These are phyloP conservation scores for Thelonectria blattea DNA, from an alignment of 2,329 filamentous ascomycete genomes.

Conservation along the genomic window DNA sequence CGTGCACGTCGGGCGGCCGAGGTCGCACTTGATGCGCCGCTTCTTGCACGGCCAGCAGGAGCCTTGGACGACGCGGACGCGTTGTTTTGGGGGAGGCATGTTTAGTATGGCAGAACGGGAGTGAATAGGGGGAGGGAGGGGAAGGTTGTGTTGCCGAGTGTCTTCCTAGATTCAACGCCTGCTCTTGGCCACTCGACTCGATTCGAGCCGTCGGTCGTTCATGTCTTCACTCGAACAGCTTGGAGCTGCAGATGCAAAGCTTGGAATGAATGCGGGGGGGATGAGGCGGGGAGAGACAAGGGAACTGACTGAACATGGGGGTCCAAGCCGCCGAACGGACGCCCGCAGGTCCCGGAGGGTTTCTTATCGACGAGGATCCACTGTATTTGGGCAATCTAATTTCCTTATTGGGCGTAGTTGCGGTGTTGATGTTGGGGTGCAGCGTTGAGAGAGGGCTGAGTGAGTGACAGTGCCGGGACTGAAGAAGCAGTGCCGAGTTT, in stretches of 20 bases:
- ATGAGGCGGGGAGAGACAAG: neutral
- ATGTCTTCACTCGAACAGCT: neutral
- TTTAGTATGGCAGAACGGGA: neutral
- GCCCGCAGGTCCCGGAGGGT: neutral
- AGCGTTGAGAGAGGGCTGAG: too few species aligned
- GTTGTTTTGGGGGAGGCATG: constrained; percentile 17
- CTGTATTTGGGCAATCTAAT: constrained; percentile 34
- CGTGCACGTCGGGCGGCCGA: constrained; percentile 45
- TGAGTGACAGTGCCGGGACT: neutral
- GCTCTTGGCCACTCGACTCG: neutral
- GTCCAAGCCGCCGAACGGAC: neutral
- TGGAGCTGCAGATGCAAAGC: neutral
- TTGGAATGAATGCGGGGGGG: constrained; percentile 15
- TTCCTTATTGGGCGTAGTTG: constrained; percentile 25
- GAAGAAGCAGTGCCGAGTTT: neutral
- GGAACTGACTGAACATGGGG: neutral
- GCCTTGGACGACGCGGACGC: constrained; percentile 40
- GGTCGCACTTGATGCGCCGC: constrained; percentile 51
- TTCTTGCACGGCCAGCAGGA: constrained; percentile 54
- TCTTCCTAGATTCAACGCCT: neutral
- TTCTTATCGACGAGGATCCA: constrained; percentile 11
- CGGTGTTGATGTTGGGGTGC: neutral
- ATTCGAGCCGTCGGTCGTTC: neutral
- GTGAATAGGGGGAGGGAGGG: neutral
- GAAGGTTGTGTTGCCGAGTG: neutral